Evolutionary conservation across 768 basidiomycete species (phyloP).

Genomic region (Amanita thiersii): DNA sequence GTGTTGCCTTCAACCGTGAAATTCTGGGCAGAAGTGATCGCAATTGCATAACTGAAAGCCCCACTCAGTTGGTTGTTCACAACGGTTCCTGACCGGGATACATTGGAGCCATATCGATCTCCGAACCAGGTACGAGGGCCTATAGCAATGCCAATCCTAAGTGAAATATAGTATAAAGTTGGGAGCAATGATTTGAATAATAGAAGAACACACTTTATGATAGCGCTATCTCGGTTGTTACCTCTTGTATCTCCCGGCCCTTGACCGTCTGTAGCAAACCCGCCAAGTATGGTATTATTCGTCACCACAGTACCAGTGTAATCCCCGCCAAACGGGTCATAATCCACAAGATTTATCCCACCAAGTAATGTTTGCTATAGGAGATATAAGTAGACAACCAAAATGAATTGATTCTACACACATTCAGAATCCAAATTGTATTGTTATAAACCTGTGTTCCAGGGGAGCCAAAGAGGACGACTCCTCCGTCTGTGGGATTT

Average conservation of each 20-base stretch:
- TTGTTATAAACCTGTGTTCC: constrained; percentile 70
- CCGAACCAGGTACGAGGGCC: constrained; percentile 77
- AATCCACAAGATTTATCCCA: constrained; percentile 76
- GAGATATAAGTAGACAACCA: constrained; percentile 9
- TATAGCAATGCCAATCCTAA: constrained; percentile 73
- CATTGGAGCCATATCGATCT: constrained; percentile 38
- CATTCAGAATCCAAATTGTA: constrained; percentile 64
- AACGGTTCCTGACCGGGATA: constrained; percentile 47
- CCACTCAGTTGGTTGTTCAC: constrained; percentile 51
- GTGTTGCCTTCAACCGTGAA: constrained; percentile 60
- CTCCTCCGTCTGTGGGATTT: constrained; percentile 73
- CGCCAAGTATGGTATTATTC: constrained; percentile 63
- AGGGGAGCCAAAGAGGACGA: constrained; percentile 71
- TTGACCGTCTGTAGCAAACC: constrained; percentile 46
- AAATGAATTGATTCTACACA: constrained; percentile 17
- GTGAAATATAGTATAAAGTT: background rate
- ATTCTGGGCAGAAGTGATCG: constrained; percentile 50
- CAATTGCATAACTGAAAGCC: constrained; percentile 71
- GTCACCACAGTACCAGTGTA: constrained; percentile 57
- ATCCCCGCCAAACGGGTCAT: constrained; percentile 57
- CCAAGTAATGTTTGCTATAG: constrained; percentile 59
- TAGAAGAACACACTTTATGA: constrained; percentile 50
- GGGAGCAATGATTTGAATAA: constrained; percentile 2
- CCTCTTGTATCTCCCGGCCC: constrained; percentile 37
- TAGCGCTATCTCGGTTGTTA: constrained; percentile 45